Percentiles rank a stretch among this genome's conserved stretches.
Evolutionary conservation across 768 basidiomycete genomes (phyloP).

Genomic region (Cantharellus cinnabarinus): DNA sequence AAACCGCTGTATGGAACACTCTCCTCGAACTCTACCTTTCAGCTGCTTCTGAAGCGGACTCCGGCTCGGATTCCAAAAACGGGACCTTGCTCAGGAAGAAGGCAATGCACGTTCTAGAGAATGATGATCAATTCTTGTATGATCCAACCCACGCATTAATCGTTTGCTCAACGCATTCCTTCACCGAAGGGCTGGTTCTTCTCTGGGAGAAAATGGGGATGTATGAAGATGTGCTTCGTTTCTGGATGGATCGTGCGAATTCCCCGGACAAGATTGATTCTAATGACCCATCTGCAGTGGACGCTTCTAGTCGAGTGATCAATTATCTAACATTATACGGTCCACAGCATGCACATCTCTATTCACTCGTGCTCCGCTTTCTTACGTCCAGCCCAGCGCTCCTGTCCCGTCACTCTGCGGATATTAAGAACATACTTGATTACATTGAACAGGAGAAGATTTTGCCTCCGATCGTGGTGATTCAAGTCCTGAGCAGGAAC

Average conservation of each 20-base stretch:
- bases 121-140: conserved; percentile 35
- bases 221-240: conserved; percentile 88
- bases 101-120: conserved; percentile 50
- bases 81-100: conserved; percentile 29
- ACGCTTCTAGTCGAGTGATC: conserved; percentile 36
- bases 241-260: conserved; percentile 56
- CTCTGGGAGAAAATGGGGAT: conserved; percentile 89
- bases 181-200: conserved; percentile 67
- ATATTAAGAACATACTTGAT: conserved; percentile 51
- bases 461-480: conserved; percentile 74
- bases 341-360: conserved; percentile 46
- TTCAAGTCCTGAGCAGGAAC: conserved; percentile 77
- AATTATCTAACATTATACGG: conserved; percentile 59
- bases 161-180: conserved; percentile 67
- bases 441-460: conserved; percentile 63
- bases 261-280: not conserved
- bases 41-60: conserved; percentile 14
- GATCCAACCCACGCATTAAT: conserved; percentile 89
- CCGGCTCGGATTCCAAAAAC: conserved; percentile 10
- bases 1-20: conserved; percentile 86
- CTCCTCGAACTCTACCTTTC: conserved; percentile 75
- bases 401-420: conserved; percentile 44
- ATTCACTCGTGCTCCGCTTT: conserved; percentile 75
- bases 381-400: conserved; percentile 65
- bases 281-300: conserved; percentile 11